Evolutionary conservation across 2,329 filamentous ascomycete species (phyloP), one percentile per base, ranked within the genome.

Genomic region (Alternaria rosae): DNA sequence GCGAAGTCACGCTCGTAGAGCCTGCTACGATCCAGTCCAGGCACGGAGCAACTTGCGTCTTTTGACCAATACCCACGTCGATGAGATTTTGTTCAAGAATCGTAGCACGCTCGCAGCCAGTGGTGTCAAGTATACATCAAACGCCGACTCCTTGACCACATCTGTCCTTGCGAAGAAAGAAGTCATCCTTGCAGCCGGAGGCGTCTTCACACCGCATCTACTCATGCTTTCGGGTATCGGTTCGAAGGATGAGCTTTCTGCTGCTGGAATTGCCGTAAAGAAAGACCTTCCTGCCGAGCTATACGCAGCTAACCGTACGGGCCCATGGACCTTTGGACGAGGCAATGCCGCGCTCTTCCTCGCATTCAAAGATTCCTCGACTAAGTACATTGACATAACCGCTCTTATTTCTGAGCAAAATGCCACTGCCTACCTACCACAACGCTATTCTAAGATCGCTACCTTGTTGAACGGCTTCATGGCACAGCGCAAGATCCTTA

Each of bases 221-320:
- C 80, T 90, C 3, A 87, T 90, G 67, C 77, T 88, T 2, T 88
- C 86, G 0, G 88, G 88, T 0, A 82, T 90, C 28, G 88, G 88
- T 5, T 8, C 64, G 1, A 53, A 55, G 23, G 57, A 60, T 5
- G 23, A 61, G 4, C 53, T 68, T 11, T 41, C 42, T 6, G 50
- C 56, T n/a, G 52, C 59, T n/a, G 48, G 47, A 0, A 69, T 71
- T 10, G 5, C 21, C 0, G 41, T 62, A 3, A 61, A 57, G 32
- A 53, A 64, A n/a, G 61, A 70, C 17, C 54, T 69, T 11, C 59
- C 61, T 17, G 61, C 60, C 23, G 56, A 62, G 9, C 51, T 71
- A 32, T 77, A 77, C 59, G 32, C 45, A 5, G 53, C 61, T 4
- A 64, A 71, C n/a, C 67, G 69, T n/a, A 71, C 64, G 13, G 78